Conservation (phyloP, 2,329 filamentous ascomycete genomes). For the Botryotinia globosa region DNA sequence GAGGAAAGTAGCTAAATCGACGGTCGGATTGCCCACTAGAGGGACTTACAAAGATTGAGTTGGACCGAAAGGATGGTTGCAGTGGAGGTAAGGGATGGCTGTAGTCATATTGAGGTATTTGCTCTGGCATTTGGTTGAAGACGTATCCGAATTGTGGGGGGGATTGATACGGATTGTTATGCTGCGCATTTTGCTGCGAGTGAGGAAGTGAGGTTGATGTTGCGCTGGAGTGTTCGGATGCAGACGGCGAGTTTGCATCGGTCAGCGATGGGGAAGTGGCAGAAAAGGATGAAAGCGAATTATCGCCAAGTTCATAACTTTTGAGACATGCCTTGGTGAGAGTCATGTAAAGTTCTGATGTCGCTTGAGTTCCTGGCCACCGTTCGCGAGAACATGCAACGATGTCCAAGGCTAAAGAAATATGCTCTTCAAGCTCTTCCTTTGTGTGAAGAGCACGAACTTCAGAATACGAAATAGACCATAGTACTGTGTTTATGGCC, state of each 20-base stretch:
- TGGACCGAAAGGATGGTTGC: conserved; percentile 59
- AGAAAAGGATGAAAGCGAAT: conserved; percentile 47
- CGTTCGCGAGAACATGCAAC: conserved; percentile 78
- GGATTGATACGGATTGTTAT: conserved; percentile 22
- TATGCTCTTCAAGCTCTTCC: conserved; percentile 72
- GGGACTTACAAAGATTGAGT: conserved; percentile 63
- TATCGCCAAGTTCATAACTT: conserved; percentile 68
- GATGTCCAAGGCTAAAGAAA: conserved; percentile 72
- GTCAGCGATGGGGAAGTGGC: conserved; percentile 42
- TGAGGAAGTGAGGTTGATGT: conserved; percentile 39
- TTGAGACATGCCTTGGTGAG: conserved; percentile 83
- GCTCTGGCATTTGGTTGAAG: conserved; percentile 55
- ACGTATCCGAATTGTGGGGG: conserved; percentile 58
- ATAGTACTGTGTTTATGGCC: conserved; percentile 86
- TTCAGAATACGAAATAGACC: conserved; percentile 84
- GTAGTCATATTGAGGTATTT: conserved; percentile 36
- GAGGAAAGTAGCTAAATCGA: conserved; percentile 63
- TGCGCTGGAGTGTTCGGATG: conserved; percentile 43
- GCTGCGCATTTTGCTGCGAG: conserved; percentile 41
- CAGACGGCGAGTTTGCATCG: conserved; percentile 48
- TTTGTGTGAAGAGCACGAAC: conserved; percentile 70
- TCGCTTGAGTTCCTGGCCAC: conserved; percentile 87
- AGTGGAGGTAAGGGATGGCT: conserved; percentile 26
- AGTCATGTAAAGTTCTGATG: conserved; percentile 81
- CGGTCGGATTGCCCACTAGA: conserved; percentile 52